Conservation (phyloP, 228 moss, liverwort and hornwort species). For the Sphagnum fallax region DNA sequence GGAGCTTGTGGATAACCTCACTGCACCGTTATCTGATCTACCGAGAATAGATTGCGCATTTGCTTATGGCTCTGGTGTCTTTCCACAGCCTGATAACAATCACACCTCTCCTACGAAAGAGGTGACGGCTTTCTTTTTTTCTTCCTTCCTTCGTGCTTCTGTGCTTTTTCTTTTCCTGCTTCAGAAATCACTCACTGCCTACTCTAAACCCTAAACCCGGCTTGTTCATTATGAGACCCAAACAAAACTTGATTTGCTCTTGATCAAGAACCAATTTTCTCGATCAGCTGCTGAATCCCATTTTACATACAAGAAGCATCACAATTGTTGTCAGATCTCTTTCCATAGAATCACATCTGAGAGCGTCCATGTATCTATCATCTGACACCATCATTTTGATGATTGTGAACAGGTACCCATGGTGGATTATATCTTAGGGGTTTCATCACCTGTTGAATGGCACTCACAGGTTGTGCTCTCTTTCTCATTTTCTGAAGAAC, state of each 20-base stretch:
- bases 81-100: conserved; percentile 31
- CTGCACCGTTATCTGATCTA: conserved; percentile 59
- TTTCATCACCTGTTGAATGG: conserved; percentile 77
- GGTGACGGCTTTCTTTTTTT: conserved; percentile 8
- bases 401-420: conserved; percentile 58
- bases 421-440: conserved; percentile 94
- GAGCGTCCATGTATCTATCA: too few relatives aligned
- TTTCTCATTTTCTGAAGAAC: neutral
- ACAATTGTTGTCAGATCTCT: too few relatives aligned
- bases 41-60: conserved; percentile 83
- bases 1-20: conserved; percentile 29
- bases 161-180: too few relatives aligned
- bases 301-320: too few relatives aligned
- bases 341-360: too few relatives aligned
- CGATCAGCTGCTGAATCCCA: too few relatives aligned
- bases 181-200: too few relatives aligned
- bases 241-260: too few relatives aligned
- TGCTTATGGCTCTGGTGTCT: conserved; percentile 86
- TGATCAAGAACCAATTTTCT: too few relatives aligned
- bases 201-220: too few relatives aligned
- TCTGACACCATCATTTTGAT: neutral
- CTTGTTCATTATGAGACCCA: too few relatives aligned
- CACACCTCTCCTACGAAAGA: conserved; percentile 9
- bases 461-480: conserved; percentile 54
- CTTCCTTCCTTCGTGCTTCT: too few relatives aligned